Base-by-base conservation (phyloP, 768 basidiomycete species). In the Galerina marginata region DNA sequence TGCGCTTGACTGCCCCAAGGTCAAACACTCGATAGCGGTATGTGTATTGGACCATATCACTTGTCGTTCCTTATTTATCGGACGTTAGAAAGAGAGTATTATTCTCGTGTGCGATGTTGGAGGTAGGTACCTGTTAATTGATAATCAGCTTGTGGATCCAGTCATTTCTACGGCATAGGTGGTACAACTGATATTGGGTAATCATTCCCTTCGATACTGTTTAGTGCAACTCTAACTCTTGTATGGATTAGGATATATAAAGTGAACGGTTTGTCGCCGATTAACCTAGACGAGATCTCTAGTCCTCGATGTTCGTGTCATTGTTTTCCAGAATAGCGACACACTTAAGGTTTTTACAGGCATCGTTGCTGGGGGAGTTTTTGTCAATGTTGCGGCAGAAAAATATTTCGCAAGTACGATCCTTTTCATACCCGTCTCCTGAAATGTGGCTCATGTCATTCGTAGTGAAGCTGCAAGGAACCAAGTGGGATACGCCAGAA, bases 51-150 rank as follows among this genome's bases (percentile, higher is more conserved):
- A 49, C 6, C 14, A 14, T n/a, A 7, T 4, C 3, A 29, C 11
- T 3, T 25, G 20, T 20, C 4, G 3, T 29, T 29, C 9, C 6
- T 23, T 11, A 14, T 36, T 38, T 38, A n/a, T 25, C 3, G n/a
- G 15, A 4, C n/a, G n/a, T 15, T 39, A 71, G 69, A 42, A 58
- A 2, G 70, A 58, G 16, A 60, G 61, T 36, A 56, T 64, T 55
- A 52, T 72, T 1, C 61, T 74, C 26, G 59, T 75, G n/a, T 75
- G 74, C 52, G 74, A 75, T 52, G 70, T 70, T 47, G 74, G 74
- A 39, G 74, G 73, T 74, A 43, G 50, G 26, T 38, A 46, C 14
- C 9, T 6, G 9, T 25, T 1, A 25, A 20, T 47, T 56, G 20
- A 20, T 20, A 20, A 20, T 20, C 20, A 20, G 20, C 40, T 44